Conservation (phyloP, 441 rosid genomes). For the Bocquillonia castaneifolia region DNA sequence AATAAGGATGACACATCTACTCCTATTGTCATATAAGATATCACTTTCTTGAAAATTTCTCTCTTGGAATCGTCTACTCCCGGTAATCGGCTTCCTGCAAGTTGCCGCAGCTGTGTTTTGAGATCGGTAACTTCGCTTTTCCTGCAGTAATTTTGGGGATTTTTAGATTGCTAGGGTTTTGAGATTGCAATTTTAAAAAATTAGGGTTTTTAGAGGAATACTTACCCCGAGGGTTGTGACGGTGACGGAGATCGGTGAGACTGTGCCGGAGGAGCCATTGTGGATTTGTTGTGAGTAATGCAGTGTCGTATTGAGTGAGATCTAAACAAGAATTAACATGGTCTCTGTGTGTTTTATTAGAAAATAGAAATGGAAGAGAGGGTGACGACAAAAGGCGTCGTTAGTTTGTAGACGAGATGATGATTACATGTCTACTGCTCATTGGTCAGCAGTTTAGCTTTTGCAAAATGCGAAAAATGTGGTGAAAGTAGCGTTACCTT, state of each 20-base stretch:
- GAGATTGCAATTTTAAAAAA: neutral
- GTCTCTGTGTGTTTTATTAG: neutral
- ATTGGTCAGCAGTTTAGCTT: conserved; percentile 7
- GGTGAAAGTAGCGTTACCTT: too few relatives aligned
- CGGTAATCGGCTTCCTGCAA: conserved; percentile 92
- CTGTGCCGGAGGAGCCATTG: conserved; percentile 82
- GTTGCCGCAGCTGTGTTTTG: conserved; percentile 87
- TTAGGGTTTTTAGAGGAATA: neutral
- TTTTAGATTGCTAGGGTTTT: neutral
- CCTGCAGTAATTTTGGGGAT: conserved; percentile 27
- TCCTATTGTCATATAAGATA: conserved; percentile 90
- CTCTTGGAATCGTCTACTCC: conserved; percentile 95
- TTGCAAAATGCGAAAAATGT: neutral
- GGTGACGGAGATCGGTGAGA: conserved; percentile 77
- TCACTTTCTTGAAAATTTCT: conserved; percentile 89
- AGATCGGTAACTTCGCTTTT: conserved; percentile 91
- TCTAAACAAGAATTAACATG: conserved; percentile 21
- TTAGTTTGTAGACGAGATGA: neutral
- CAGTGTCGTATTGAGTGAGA: conserved; percentile 24
- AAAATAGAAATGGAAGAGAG: neutral
- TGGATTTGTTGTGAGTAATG: conserved; percentile 5
- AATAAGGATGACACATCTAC: conserved; percentile 90
- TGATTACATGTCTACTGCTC: conserved; percentile 15
- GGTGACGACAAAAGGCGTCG: neutral
- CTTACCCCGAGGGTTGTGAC: conserved; percentile 93